Percentiles rank a stretch among this genome's conserved stretches.
These are phyloP conservation scores for Corchorus olitorius DNA, from an alignment of 345 rosid species.

Conservation along the genomic window DNA sequence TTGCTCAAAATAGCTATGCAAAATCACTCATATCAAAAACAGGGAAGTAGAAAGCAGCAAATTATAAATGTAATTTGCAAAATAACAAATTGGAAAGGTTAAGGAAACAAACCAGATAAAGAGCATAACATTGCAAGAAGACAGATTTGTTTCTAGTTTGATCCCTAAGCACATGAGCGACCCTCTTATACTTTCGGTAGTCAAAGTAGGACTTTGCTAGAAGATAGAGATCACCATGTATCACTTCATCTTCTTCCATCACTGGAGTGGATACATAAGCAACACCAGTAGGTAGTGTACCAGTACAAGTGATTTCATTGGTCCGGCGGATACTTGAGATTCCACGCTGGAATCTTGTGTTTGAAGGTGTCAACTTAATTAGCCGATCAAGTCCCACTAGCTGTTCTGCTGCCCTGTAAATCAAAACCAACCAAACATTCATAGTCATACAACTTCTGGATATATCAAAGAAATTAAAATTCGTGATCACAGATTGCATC, in stretches of 20 bases:
- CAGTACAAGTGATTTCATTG: conserved; percentile 70
- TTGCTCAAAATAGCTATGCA: not conserved
- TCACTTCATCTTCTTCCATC: conserved; percentile 78
- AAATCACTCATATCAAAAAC: conserved; percentile 6
- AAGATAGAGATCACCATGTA: conserved; percentile 78
- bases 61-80: not conserved
- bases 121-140: conserved; percentile 89
- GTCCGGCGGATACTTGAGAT: conserved; percentile 92
- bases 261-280: conserved; percentile 77
- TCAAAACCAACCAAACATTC: not conserved
- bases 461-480: not conserved
- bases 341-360: conserved; percentile 96
- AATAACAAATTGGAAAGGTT: conserved; percentile 1
- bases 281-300: conserved; percentile 64
- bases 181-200: conserved; percentile 82
- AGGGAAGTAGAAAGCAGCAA: not conserved
- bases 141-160: conserved; percentile 78
- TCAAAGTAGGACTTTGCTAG: conserved; percentile 91
- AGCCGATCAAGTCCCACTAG: conserved; percentile 89
- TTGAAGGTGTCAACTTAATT: conserved; percentile 80
- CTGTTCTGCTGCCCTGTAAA: conserved; percentile 92
- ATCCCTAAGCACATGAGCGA: conserved; percentile 80
- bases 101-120: conserved; percentile 71
- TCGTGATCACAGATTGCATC: not conserved
- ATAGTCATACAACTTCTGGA: not conserved